Evolutionary conservation across 2,329 filamentous ascomycete genomes (phyloP), one percentile per base, ranked within the genome.

Genomic region (Bipolaris victoriae): DNA sequence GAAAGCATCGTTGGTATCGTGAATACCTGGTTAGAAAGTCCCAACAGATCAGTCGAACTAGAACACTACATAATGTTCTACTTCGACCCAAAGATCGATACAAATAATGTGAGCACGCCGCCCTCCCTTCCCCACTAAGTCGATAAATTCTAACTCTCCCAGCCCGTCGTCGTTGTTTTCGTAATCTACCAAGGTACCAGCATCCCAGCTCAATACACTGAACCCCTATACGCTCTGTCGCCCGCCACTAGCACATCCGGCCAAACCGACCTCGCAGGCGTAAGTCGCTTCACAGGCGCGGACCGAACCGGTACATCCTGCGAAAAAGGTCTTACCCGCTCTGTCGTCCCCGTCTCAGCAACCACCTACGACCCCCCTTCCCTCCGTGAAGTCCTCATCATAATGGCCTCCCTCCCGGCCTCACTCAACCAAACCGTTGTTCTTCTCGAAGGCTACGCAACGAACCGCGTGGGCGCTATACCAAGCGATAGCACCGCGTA

Each of bases 391-490:
- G 57, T 64, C 2, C 41, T 68, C 5, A 44, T 57, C 9, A 55
- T 63, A n/a, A 67, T 67, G 43, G 31, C 52, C 3, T 31, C 37
- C n/a, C 29, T 67, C 15, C 62, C 65, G n/a, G 5, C 45, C 1
- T 58, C 43, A 9, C 58, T 61, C 48, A 50, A 55, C 15, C 49
- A 29, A 7, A 62, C 60, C 0, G 50, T 58, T 2, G 55, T 68
- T 16, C 52, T 70, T 7, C 46, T 69, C 4, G 68, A 71, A 46
- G 61, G 45, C 5, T 72, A 64, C 24, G 47, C 58, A 3, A 61
- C 47, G 5, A 62, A 67, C 10, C 49, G 62, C 11, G 61, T 70
- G 1, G 29, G 48, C 3, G 37, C 61, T 7, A 62, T 70, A 2
- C 37, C 53, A 5, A 37, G 41, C 3, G 56, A 63, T 7, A 64